These are phyloP conservation scores for Crithidia expoeki DNA, from an alignment of 208 protist genomes.

Conservation along the genomic window DNA sequence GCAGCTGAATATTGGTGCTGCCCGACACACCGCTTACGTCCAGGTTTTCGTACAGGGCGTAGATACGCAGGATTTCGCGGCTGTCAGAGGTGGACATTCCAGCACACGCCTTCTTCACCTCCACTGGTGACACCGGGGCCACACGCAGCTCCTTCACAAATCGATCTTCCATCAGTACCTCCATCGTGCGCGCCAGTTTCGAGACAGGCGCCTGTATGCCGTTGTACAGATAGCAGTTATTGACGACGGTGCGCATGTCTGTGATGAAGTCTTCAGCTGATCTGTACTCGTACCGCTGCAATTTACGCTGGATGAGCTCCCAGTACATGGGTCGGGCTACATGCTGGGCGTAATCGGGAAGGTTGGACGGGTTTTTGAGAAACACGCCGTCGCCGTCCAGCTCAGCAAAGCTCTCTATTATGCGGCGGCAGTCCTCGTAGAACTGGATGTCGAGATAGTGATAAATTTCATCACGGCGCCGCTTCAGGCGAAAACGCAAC, in stretches of 20 bases:
- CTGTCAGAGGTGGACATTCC: constrained; percentile 28
- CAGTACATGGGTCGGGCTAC: constrained; percentile 73
- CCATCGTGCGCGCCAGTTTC: constrained; percentile 50
- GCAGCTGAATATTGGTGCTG: constrained; percentile 46
- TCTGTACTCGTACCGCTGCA: constrained; percentile 70
- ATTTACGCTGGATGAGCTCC: constrained; percentile 57
- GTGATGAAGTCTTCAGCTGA: constrained; percentile 61
- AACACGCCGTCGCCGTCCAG: constrained; percentile 56
- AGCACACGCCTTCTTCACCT: constrained; percentile 38
- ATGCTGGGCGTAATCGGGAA: constrained; percentile 56
- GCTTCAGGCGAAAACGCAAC: constrained; percentile 55
- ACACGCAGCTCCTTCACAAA: constrained; percentile 75
- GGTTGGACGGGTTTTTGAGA: constrained; percentile 45
- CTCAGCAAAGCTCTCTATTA: constrained; percentile 37
- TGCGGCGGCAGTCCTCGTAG: constrained; percentile 59
- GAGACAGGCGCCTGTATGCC: constrained; percentile 47
- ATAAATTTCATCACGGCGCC: constrained; percentile 55
- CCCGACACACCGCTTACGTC: constrained; percentile 19
- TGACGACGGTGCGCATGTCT: constrained; percentile 82
- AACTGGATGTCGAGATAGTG: constrained; percentile 63
- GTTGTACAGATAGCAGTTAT: constrained; percentile 88
- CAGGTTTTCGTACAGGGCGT: constrained; percentile 63
- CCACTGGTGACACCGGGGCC: constrained; percentile 43
- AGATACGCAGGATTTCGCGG: constrained; percentile 43
- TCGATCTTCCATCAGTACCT: constrained; percentile 81